Base-by-base conservation (phyloP, 1,284 basidiomycete genomes). In the Veloboletus limbatus region DNA sequence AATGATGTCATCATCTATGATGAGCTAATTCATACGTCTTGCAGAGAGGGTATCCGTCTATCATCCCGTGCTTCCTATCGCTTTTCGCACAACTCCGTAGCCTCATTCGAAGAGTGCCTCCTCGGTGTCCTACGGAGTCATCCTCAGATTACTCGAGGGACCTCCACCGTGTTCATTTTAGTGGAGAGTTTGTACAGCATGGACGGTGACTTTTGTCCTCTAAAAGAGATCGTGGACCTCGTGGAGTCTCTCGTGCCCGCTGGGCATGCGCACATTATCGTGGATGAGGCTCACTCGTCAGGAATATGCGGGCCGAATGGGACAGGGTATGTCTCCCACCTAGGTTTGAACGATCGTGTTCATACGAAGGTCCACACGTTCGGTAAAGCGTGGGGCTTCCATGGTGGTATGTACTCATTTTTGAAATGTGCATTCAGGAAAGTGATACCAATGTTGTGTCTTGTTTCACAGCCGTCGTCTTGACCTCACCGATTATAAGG, bases 151-250 rank as follows among this genome's bases (percentile, higher is more conserved):
- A 41, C 43, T n/a, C 49, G 46, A 7, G 55, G 62, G 2, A 55
- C 58, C n/a, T 64, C 66, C 27, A 74, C 71, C 18, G 63, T 74
- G 14, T 70, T 77, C 50, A 45, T 85, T 27, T 73, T 76, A 0
- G 60, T 83, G 20, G 82, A 85, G 62, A 72, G 73, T 25, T 67
- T 84, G 16, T 84, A 85, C 62, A 79, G 76, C 42, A 82, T 84
- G 80, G 80, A 84, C 49, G 82, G 82, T 4, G 80, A 82, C 54
- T 68, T 81, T 26, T 72, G 71, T n/a, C 78, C 78, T 2, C 56
- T 85, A 4, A 52, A 51, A 1, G 65, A 68, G 18, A 69, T 84
- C n/a, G 58, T 71, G 10, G 56, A 57, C 3, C 43, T 65, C 2
- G 56, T 72, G 10, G 67, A 73, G 32, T 26, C 53, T 4, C 49